phyloP scores from a whole-genome alignment of 2,329 filamentous ascomycete genomes.

The Stagonosporopsis chrysanthemi region DNA sequence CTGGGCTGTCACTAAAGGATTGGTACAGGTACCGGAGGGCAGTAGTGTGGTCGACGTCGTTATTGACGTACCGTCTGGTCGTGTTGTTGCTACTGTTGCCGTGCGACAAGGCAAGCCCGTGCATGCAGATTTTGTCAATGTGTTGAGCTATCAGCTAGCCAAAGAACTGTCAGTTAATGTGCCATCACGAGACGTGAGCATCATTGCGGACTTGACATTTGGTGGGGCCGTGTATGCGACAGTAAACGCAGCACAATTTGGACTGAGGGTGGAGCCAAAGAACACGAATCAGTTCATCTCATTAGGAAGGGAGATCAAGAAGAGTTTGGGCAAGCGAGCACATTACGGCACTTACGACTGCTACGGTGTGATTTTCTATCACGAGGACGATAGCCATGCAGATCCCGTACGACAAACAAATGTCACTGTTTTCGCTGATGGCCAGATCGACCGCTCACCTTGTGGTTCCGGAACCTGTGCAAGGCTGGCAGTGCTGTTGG shows the following conservation, averaged over 20 bases:
- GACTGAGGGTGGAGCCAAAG: conserved; percentile 6
- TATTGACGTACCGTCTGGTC: conserved; percentile 21
- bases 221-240: conserved; percentile 18
- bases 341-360: conserved; percentile 16
- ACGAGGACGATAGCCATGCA: conserved; percentile 3
- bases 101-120: conserved; percentile 11
- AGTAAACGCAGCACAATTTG: conserved; percentile 15
- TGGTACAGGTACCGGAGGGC: conserved; percentile 6
- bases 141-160: conserved; percentile 13
- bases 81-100: conserved; percentile 7
- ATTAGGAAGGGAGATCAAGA: conserved; percentile 17
- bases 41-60: conserved; percentile 13
- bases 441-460: conserved; percentile 20
- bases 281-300: conserved; percentile 4
- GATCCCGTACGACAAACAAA: conserved; percentile 14
- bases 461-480: conserved; percentile 24
- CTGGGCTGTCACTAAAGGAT: conserved; percentile 11
- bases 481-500: conserved; percentile 16
- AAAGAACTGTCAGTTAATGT: conserved; percentile 2
- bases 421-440: conserved; percentile 20
- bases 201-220: conserved; percentile 5
- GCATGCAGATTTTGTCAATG: conserved; percentile 20
- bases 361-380: conserved; percentile 19
- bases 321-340: conserved; percentile 4
- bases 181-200: not conserved